phyloP scores from a whole-genome alignment of 1,139 yeast genomes.

The Petasospora rhodanensis region DNA sequence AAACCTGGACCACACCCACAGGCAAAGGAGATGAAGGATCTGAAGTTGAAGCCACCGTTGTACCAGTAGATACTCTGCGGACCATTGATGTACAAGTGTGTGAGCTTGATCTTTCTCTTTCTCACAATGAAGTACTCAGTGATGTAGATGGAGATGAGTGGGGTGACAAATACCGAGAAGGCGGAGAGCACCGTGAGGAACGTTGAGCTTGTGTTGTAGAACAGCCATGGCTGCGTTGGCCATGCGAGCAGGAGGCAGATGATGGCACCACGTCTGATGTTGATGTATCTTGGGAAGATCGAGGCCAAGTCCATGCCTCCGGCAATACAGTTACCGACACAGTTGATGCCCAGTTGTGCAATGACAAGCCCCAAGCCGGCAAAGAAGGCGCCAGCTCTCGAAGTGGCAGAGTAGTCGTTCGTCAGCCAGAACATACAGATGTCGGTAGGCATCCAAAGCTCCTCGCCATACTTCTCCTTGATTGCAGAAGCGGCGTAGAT shows the following conservation, averaged over 20 bases:
- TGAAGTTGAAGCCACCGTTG: constrained; percentile 38
- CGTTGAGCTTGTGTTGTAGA: constrained; percentile 31
- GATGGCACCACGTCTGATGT: constrained; percentile 34
- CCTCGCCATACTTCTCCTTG: constrained; percentile 4
- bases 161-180: constrained; percentile 32
- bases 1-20: constrained; percentile 38
- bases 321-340: constrained; percentile 7
- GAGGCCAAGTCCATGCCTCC: constrained; percentile 34
- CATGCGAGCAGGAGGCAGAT: constrained; percentile 30
- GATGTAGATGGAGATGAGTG: constrained; percentile 30
- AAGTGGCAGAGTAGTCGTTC: constrained; percentile 2
- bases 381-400: constrained; percentile 10
- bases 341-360: constrained; percentile 5
- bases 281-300: constrained; percentile 32
- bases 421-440: constrained; percentile 7
- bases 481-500: constrained; percentile 8
- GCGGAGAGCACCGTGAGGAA: constrained; percentile 33
- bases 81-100: constrained; percentile 24
- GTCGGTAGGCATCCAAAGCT: constrained; percentile 5
- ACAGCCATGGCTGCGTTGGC: constrained; percentile 36
- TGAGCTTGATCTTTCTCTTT: constrained; percentile 31
- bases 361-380: not conserved
- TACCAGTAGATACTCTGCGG: constrained; percentile 36
- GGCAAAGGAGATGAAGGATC: constrained; percentile 38
- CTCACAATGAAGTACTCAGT: constrained; percentile 31